Conservation (phyloP, 345 rosid genomes). For the Rhizophora mangle region DNA sequence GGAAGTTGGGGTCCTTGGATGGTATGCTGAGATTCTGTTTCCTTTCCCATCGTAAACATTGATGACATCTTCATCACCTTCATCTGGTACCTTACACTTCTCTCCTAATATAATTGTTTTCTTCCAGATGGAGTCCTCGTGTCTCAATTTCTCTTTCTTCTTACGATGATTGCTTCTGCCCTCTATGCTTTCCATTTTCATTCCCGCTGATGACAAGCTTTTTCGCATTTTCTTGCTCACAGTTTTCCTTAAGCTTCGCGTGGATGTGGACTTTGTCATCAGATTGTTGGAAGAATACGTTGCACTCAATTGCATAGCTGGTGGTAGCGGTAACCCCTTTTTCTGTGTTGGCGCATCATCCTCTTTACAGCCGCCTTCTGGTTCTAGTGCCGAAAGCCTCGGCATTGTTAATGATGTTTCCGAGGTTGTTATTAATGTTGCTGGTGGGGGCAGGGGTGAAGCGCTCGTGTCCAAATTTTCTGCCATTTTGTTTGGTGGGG, state of each 20-base stretch:
- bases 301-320: conserved; percentile 26
- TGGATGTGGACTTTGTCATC: conserved; percentile 20
- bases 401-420: background rate
- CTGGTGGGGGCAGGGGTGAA: background rate
- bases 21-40: conserved; percentile 41
- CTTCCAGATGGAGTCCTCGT: conserved; percentile 55
- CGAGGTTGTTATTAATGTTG: background rate
- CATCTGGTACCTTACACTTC: conserved; percentile 52
- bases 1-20: conserved; percentile 34
- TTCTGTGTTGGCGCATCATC: background rate
- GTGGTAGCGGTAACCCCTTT: conserved; percentile 43
- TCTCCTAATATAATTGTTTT: conserved; percentile 71
- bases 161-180: conserved; percentile 6
- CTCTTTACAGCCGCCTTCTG: background rate
- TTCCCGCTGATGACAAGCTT: conserved; percentile 35
- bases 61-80: conserved; percentile 28
- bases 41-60: conserved; percentile 37
- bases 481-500: background rate
- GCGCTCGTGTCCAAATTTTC: background rate
- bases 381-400: background rate
- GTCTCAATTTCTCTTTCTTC: conserved; percentile 34
- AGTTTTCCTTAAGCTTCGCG: conserved; percentile 1
- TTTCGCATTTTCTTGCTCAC: conserved; percentile 37
- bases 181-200: conserved; percentile 1
- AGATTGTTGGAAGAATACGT: conserved; percentile 30